These are phyloP conservation scores for Globisporangium perplexum DNA, from an alignment of 352 stramenopile species.

Conservation along the genomic window DNA sequence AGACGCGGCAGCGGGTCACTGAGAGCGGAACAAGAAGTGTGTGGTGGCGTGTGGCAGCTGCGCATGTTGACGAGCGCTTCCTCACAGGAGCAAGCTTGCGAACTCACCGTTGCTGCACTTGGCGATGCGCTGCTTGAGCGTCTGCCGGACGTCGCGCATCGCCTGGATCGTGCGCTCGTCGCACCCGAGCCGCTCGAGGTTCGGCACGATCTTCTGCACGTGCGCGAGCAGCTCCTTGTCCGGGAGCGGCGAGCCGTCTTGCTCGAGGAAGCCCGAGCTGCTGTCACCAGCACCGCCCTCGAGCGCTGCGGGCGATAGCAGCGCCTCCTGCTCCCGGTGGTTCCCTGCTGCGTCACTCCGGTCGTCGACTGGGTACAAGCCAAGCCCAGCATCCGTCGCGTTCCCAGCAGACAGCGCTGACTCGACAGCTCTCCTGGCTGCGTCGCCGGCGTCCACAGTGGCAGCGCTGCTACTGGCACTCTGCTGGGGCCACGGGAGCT, in stretches of 20 bases:
- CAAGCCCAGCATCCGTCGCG: too few relatives aligned
- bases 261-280: neutral
- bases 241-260: slow-evolving; percentile 3
- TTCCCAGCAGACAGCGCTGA: neutral
- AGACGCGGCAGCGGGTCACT: neutral
- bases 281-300: neutral
- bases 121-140: slow-evolving; percentile 9
- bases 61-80: too few relatives aligned
- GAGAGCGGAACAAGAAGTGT: neutral
- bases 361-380: neutral
- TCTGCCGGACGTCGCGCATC: slow-evolving; percentile 14
- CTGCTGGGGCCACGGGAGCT: slow-evolving; percentile 4
- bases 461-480: neutral
- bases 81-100: neutral
- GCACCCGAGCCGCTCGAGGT: slow-evolving; percentile 14
- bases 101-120: neutral
- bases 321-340: neutral
- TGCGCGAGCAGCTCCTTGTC: slow-evolving; percentile 13
- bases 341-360: neutral
- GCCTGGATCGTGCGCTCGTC: slow-evolving; percentile 16
- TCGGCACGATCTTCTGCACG: slow-evolving; percentile 16
- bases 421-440: neutral
- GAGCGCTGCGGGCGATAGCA: neutral
- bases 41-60: too few relatives aligned
- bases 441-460: neutral